These are phyloP conservation scores for Salvia rosmarinus DNA, from an alignment of 257 asterid genomes.

Conservation along the genomic window DNA sequence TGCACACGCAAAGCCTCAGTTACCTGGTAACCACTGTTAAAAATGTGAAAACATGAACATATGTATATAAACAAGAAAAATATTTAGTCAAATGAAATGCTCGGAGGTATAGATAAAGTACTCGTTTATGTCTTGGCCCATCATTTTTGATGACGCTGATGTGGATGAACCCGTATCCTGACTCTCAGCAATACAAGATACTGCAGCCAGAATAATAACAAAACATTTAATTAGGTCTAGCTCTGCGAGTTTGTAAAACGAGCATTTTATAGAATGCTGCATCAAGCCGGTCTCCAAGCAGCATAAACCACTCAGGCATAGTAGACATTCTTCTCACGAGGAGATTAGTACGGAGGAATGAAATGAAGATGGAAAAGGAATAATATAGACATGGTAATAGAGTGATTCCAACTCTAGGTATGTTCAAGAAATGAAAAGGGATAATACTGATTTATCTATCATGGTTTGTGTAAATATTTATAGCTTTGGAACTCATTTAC, in stretches of 20 bases:
- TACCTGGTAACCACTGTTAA: conserved; percentile 77
- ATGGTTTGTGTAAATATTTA: too few species aligned
- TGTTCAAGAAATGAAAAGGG: too few species aligned
- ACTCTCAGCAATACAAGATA: conserved; percentile 76
- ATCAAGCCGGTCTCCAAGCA: neutral
- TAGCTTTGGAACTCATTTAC: too few species aligned
- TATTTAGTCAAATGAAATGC: conserved; percentile 4
- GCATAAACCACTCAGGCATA: too few species aligned
- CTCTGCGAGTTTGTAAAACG: neutral
- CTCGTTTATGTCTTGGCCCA: conserved; percentile 74
- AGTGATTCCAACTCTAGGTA: too few species aligned
- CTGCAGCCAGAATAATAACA: conserved; percentile 47
- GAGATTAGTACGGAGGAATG: too few species aligned
- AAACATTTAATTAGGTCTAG: conserved; percentile 17
- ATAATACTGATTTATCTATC: too few species aligned
- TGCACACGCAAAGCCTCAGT: conserved; percentile 94
- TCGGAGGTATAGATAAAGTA: conserved; percentile 39
- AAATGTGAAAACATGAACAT: conserved; percentile 29
- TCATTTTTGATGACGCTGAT: conserved; percentile 67
- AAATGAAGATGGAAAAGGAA: too few species aligned
- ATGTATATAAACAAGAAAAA: neutral
- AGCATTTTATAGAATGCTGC: neutral
- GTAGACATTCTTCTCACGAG: too few species aligned
- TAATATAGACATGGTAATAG: too few species aligned
- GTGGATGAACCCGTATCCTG: conserved; percentile 84